Evolutionary conservation across 768 basidiomycete genomes (phyloP).

Genomic region (Tylopilus sp.): DNA sequence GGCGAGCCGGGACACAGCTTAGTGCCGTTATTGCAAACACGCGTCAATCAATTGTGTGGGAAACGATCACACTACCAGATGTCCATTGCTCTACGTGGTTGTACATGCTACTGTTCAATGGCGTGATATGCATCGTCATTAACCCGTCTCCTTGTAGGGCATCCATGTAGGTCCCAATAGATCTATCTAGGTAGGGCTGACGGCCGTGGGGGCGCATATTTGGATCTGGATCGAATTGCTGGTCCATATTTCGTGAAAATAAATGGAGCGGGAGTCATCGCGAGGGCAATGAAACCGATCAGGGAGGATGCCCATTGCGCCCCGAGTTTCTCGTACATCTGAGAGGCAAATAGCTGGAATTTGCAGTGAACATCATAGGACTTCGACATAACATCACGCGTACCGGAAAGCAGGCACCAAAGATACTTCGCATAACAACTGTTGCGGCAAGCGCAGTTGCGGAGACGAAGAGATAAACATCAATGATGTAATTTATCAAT

Average conservation of each 20-base stretch:
- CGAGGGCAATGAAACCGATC: slow-evolving; percentile 48
- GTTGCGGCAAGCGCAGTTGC: slow-evolving; percentile 56
- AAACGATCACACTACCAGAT: no score
- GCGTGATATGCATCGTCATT: no score
- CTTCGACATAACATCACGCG: neutral
- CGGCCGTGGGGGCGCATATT: slow-evolving; percentile 35
- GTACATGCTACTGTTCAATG: no score
- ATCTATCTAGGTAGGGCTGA: slow-evolving; percentile 8
- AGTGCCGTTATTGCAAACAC: no score
- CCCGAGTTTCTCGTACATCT: slow-evolving; percentile 50
- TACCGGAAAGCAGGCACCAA: slow-evolving; percentile 49
- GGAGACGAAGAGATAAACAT: slow-evolving; percentile 51
- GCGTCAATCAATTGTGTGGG: no score
- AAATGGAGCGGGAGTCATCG: slow-evolving; percentile 52
- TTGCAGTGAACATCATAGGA: slow-evolving; percentile 2
- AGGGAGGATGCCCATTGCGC: slow-evolving; percentile 59
- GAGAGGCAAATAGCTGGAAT: slow-evolving; percentile 44
- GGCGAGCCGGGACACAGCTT: no score
- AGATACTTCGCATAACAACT: slow-evolving; percentile 50
- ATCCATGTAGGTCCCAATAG: neutral
- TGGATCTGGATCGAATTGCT: slow-evolving; percentile 39
- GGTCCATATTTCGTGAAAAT: slow-evolving; percentile 45
- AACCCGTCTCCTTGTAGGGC: neutral
- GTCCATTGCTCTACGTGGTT: no score
- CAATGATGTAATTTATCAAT: slow-evolving; percentile 59